A percentile compares a stretch with the other conserved stretches of the same genome.
Evolutionary conservation across 148 eudicot species (phyloP).

Genomic region (Rhododendron henanense): DNA sequence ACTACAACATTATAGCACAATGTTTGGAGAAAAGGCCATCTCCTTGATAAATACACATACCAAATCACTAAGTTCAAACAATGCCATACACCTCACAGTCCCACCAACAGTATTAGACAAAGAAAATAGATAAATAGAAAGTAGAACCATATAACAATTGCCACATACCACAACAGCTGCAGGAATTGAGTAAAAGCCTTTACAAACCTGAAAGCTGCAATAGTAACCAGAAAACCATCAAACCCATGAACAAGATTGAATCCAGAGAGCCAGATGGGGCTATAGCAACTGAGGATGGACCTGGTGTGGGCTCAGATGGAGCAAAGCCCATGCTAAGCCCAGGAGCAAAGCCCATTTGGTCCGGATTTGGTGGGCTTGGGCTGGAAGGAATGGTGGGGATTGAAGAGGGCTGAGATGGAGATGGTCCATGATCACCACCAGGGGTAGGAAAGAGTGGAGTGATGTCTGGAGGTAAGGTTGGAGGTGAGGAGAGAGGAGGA

Average conservation of each 20-base stretch:
- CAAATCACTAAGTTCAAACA: not conserved
- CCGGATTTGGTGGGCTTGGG: not conserved
- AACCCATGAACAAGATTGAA: not conserved
- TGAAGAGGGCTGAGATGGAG: not conserved
- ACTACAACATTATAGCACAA: not conserved
- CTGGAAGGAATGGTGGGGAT: constrained; percentile 1
- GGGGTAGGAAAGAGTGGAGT: not conserved
- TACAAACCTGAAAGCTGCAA: not conserved
- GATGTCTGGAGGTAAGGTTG: not conserved
- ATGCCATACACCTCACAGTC: not conserved
- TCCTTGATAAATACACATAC: not conserved
- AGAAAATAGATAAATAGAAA: not conserved
- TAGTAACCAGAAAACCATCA: not conserved
- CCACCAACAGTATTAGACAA: not conserved
- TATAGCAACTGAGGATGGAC: not conserved
- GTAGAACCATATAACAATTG: constrained; percentile 1
- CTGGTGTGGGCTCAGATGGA: not conserved
- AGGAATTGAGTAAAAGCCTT: not conserved
- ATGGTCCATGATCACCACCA: not conserved
- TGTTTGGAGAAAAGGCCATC: not conserved
- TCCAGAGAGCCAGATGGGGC: not conserved
- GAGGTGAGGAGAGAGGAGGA: not conserved
- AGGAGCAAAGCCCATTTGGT: not conserved
- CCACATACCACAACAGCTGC: not conserved
- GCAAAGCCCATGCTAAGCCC: not conserved